Evolutionary conservation across 805 yeast species (phyloP).

Genomic region (Schwanniomyces pseudopolymorphus): DNA sequence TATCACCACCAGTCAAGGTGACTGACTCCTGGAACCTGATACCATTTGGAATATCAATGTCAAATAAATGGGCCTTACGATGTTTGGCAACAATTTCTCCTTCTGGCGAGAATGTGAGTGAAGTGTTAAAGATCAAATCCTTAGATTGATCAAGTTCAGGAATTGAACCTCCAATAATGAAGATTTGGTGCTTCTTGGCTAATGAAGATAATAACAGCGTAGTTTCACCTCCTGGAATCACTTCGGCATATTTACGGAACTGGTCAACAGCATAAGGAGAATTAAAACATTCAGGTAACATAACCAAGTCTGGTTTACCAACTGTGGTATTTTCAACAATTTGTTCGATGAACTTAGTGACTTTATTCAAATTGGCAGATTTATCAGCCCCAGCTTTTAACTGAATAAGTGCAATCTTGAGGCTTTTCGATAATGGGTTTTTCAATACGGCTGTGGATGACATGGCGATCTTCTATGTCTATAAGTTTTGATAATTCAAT

Average conservation of each 20-base stretch:
- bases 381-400: conserved; percentile 81
- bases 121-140: conserved; percentile 65
- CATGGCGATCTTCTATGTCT: neutral
- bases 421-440: conserved; percentile 49
- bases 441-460: conserved; percentile 21
- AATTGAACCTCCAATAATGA: conserved; percentile 85
- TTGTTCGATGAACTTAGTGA: conserved; percentile 56
- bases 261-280: conserved; percentile 90
- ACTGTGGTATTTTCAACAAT: conserved; percentile 47
- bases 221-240: conserved; percentile 73
- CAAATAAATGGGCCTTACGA: conserved; percentile 85
- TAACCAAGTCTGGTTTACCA: conserved; percentile 60
- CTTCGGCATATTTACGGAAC: conserved; percentile 85
- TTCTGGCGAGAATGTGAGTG: conserved; percentile 64
- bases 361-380: conserved; percentile 70
- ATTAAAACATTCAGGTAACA: conserved; percentile 94
- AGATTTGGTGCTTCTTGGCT: conserved; percentile 65
- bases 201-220: conserved; percentile 59
- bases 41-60: conserved; percentile 85
- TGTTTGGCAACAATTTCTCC: conserved; percentile 84
- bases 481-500: too few species aligned
- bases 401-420: conserved; percentile 84
- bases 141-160: conserved; percentile 67
- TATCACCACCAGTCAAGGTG: conserved; percentile 74
- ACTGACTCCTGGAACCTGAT: conserved; percentile 83